Evolutionary conservation across 352 stramenopile species (phyloP).

Genomic region (Phytophthora boehmeriae): DNA sequence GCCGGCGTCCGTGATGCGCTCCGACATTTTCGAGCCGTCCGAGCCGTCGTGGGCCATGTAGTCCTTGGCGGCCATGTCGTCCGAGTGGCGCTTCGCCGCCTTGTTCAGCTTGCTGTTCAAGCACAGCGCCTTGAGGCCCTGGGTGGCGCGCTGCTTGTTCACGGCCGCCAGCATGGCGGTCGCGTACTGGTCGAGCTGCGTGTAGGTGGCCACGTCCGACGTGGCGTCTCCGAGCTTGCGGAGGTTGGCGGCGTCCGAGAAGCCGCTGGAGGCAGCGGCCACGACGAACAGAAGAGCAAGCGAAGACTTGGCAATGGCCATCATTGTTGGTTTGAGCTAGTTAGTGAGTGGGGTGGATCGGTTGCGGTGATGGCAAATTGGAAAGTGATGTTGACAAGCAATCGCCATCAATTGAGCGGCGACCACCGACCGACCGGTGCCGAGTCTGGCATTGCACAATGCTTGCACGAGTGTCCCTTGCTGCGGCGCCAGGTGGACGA

Average conservation of each 20-base stretch:
- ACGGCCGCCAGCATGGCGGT: constrained; percentile 43
- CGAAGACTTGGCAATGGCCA: not conserved
- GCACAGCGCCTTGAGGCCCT: constrained; percentile 40
- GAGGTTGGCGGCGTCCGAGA: not conserved
- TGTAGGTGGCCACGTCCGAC: not conserved
- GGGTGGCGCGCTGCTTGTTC: constrained; percentile 52
- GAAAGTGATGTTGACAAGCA: constrained; percentile 1
- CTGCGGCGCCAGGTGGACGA: constrained; percentile 5
- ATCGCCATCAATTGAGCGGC: constrained; percentile 11
- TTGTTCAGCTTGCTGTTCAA: constrained; percentile 40
- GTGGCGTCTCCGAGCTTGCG: not conserved
- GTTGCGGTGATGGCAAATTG: constrained; percentile 1
- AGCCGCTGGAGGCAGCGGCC: not conserved
- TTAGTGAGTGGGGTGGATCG: not conserved
- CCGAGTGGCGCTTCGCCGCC: constrained; percentile 30
- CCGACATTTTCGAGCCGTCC: constrained; percentile 40
- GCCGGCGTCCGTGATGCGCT: constrained; percentile 44
- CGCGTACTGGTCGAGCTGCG: constrained; percentile 9
- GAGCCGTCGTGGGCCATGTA: constrained; percentile 54
- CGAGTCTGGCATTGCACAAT: not conserved
- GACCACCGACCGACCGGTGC: constrained; percentile 1
- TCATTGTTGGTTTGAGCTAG: not conserved
- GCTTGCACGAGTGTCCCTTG: constrained; percentile 23
- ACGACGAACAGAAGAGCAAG: not conserved
- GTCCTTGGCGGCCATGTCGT: constrained; percentile 56